Conservation (phyloP, 1,284 basidiomycete species). For the Ceratobasidium theobromae region DNA sequence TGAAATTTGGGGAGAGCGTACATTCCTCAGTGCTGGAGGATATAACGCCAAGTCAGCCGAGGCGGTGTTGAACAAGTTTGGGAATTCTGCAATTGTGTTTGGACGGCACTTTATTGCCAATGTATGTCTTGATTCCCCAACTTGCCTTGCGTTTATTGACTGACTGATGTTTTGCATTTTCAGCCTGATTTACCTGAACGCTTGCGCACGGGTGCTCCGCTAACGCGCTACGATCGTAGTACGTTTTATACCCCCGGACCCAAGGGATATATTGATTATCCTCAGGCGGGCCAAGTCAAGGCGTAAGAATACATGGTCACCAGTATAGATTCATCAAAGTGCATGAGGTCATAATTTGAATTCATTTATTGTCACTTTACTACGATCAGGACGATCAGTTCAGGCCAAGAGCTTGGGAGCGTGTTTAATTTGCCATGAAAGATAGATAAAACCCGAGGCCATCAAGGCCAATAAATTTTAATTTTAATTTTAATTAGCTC, state of each 20-base stretch:
- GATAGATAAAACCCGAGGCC: no score
- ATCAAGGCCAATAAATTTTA: no score
- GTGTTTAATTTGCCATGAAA: no score
- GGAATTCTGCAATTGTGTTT: conserved; percentile 1
- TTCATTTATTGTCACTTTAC: no score
- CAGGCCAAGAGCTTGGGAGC: no score
- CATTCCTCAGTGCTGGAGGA: conserved; percentile 55
- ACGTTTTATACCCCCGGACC: conserved; percentile 41
- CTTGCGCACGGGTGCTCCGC: conserved; percentile 41
- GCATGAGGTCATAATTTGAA: no score
- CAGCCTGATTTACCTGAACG: conserved; percentile 48
- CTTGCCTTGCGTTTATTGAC: background rate
- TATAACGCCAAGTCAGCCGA: conserved; percentile 39
- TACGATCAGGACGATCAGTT: no score
- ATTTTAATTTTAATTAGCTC: no score
- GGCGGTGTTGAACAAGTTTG: conserved; percentile 2
- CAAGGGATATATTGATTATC: conserved; percentile 40
- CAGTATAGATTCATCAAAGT: no score
- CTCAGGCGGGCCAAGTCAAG: conserved; percentile 37
- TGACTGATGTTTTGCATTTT: conserved; percentile 6
- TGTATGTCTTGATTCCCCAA: background rate
- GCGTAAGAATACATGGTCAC: no score
- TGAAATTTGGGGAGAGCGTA: conserved; percentile 37
- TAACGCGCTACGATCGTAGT: conserved; percentile 43
- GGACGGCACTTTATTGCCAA: conserved; percentile 20